These are phyloP conservation scores for Hawksworthiomyces lignivorus DNA, from an alignment of 2,329 filamentous ascomycete species.

Conservation along the genomic window DNA sequence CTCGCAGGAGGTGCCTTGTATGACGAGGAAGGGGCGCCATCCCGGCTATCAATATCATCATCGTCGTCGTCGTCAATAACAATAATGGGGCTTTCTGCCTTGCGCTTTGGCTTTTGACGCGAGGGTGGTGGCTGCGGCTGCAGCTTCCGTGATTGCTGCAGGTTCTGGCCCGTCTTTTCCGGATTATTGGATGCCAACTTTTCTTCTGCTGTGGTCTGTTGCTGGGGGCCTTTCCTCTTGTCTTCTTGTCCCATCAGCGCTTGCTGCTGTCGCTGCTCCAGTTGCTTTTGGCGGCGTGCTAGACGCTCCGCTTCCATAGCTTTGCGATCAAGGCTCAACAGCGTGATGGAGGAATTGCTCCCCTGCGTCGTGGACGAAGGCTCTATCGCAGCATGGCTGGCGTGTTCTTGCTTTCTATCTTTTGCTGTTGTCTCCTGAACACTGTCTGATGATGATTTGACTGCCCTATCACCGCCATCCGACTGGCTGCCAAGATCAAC, in stretches of 20 bases:
- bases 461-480: too few species aligned
- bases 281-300: constrained; percentile 55
- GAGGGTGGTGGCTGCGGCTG: not conserved
- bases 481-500: too few species aligned
- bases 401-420: too few species aligned
- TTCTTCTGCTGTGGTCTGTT: not conserved
- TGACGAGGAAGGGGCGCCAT: too few species aligned
- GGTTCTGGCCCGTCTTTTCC: too few species aligned
- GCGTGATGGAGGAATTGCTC: too few species aligned
- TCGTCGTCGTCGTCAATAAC: constrained; percentile 7
- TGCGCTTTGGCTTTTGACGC: constrained; percentile 9
- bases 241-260: too few species aligned
- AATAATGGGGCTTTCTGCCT: constrained; percentile 4
- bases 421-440: too few species aligned
- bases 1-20: not conserved
- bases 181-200: not conserved
- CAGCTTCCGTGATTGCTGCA: constrained; percentile 3
- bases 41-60: not conserved
- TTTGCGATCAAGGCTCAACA: constrained; percentile 61
- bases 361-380: too few species aligned
- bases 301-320: constrained; percentile 82
- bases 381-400: too few species aligned
- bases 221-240: too few species aligned
- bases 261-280: constrained; percentile 7
- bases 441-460: too few species aligned